A percentile compares a stretch with the other conserved stretches of the same genome.
Conservation (phyloP, 1,139 yeast species). For the Protomyces inundatus region DNA sequence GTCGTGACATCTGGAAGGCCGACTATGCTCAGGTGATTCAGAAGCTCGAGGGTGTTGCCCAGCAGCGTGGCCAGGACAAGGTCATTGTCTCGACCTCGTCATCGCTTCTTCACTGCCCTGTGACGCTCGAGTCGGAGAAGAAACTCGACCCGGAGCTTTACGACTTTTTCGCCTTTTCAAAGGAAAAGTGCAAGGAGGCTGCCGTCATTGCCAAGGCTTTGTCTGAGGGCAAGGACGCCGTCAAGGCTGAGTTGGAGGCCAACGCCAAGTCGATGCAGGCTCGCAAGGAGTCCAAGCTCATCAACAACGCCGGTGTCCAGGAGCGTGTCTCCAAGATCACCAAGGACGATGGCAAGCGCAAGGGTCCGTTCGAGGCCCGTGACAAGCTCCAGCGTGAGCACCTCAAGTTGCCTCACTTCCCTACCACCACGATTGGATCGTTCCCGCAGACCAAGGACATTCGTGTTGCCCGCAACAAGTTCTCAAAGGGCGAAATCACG, state of each 20-base stretch:
- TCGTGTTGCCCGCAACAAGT: slow-evolving; percentile 97
- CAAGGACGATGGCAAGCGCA: slow-evolving; percentile 70
- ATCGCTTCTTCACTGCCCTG: slow-evolving; percentile 96
- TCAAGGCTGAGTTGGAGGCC: slow-evolving; percentile 59
- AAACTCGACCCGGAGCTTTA: slow-evolving; percentile 85
- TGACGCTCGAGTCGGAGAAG: slow-evolving; percentile 84
- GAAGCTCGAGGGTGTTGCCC: slow-evolving; percentile 74
- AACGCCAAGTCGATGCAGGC: slow-evolving; percentile 83
- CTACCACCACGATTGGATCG: slow-evolving; percentile 99
- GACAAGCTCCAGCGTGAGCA: slow-evolving; percentile 77
- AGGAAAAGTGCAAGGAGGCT: slow-evolving; percentile 90
- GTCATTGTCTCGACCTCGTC: slow-evolving; percentile 92
- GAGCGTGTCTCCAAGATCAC: slow-evolving; percentile 77
- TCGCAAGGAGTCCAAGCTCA: slow-evolving; percentile 79
- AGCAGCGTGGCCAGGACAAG: slow-evolving; percentile 79
- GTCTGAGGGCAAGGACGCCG: slow-evolving; percentile 61
- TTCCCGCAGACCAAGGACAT: slow-evolving; percentile 99
- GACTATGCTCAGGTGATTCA: slow-evolving; percentile 81
- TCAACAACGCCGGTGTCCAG: slow-evolving; percentile 87
- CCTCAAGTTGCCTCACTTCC: slow-evolving; percentile 95
- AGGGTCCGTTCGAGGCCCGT: slow-evolving; percentile 79
- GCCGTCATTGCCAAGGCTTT: slow-evolving; percentile 85
- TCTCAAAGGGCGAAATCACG: slow-evolving; percentile 90
- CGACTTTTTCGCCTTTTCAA: slow-evolving; percentile 98
- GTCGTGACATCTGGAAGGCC: slow-evolving; percentile 99